phyloP scores from a whole-genome alignment of 805 yeast genomes.

The Sporopachydermia quercuum region DNA sequence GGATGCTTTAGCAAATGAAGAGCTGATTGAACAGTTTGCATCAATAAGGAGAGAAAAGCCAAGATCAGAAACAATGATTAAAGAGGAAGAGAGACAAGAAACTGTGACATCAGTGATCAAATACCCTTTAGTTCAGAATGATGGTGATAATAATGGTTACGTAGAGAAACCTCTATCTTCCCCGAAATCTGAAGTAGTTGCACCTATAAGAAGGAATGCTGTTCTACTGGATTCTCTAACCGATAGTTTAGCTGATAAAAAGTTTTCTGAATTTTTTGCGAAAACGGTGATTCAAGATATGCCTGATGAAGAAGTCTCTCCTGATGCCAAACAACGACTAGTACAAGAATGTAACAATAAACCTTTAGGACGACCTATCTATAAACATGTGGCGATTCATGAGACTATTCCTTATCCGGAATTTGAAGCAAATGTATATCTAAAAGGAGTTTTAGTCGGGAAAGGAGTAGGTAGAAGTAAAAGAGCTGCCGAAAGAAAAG shows the following conservation, averaged over 20 bases:
- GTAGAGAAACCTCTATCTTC: neutral
- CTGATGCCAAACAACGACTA: neutral
- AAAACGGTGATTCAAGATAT: neutral
- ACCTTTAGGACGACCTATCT: neutral
- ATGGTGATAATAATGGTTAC: no score
- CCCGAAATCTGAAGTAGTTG: neutral
- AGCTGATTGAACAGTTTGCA: constrained; percentile 45
- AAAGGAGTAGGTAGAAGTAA: neutral
- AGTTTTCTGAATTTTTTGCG: neutral
- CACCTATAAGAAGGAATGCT: neutral
- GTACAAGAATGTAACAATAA: neutral
- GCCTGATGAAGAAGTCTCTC: neutral
- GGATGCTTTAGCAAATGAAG: constrained; percentile 48
- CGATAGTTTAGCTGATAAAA: neutral
- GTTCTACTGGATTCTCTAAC: neutral
- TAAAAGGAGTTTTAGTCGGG: neutral
- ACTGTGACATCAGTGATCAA: neutral
- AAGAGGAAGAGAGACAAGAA: neutral
- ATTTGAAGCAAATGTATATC: neutral
- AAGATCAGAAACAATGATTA: neutral
- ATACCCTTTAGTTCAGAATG: no score
- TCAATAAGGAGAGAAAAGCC: neutral
- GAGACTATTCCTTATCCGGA: neutral
- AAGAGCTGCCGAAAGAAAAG: constrained; percentile 1
- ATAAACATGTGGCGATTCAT: neutral